Evolutionary conservation across 192 early-diverging fungal species (phyloP).

Genomic region (Coemansia sp.): DNA sequence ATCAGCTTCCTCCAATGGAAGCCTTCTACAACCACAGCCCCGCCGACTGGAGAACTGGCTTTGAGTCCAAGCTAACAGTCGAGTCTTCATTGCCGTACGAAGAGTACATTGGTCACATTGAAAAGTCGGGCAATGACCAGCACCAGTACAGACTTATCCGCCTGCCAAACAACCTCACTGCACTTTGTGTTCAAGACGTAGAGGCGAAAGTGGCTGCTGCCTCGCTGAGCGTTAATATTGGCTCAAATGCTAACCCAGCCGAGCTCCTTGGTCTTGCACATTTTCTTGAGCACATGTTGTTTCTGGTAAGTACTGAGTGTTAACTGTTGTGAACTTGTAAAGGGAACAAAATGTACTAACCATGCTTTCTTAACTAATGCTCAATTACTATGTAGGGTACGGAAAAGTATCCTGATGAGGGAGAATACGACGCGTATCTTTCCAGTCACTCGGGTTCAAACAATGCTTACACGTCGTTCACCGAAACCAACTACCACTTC

Average conservation of each 20-base stretch:
- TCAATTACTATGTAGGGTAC: slow-evolving; percentile 51
- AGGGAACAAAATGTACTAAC: not conserved
- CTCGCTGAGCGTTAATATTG: slow-evolving; percentile 62
- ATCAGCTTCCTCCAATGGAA: not conserved
- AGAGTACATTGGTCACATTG: slow-evolving; percentile 26
- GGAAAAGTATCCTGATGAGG: slow-evolving; percentile 66
- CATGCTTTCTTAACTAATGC: not conserved
- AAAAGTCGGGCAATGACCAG: slow-evolving; percentile 59
- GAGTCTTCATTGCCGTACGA: slow-evolving; percentile 24
- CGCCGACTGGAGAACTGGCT: slow-evolving; percentile 7
- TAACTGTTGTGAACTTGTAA: not conserved
- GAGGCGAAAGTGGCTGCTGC: slow-evolving; percentile 59
- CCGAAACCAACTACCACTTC: slow-evolving; percentile 20
- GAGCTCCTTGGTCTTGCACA: slow-evolving; percentile 68
- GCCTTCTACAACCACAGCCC: not conserved
- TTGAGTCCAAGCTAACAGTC: slow-evolving; percentile 8
- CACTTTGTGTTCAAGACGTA: slow-evolving; percentile 60
- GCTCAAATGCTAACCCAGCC: slow-evolving; percentile 59
- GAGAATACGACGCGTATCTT: slow-evolving; percentile 57
- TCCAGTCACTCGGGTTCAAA: slow-evolving; percentile 19
- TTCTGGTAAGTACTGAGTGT: slow-evolving; percentile 39
- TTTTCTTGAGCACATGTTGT: slow-evolving; percentile 70
- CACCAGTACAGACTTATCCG: slow-evolving; percentile 60
- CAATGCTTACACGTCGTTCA: slow-evolving; percentile 33
- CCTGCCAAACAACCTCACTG: slow-evolving; percentile 62